Conservation (phyloP, 1,284 basidiomycete genomes). For the Rhizoctonia solani region DNA sequence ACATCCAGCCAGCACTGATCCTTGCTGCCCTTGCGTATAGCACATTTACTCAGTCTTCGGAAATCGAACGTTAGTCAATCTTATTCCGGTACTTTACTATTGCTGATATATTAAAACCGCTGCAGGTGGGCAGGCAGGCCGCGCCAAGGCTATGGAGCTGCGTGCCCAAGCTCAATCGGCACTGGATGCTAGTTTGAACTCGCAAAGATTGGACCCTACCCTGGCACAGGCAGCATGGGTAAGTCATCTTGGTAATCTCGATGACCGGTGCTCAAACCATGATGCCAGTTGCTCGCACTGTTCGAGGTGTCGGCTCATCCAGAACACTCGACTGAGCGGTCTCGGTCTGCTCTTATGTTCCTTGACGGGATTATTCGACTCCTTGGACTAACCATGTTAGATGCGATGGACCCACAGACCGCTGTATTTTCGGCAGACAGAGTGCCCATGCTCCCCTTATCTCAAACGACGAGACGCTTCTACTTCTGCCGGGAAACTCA, state of each 20-base stretch:
- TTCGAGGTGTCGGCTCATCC: conserved; percentile 75
- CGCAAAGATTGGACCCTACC: conserved; percentile 69
- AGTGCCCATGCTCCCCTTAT: conserved; percentile 51
- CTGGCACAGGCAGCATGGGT: conserved; percentile 77
- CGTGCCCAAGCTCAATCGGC: conserved; percentile 68
- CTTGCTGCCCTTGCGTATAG: conserved; percentile 67
- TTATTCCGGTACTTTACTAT: background rate
- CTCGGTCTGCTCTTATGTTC: conserved; percentile 59
- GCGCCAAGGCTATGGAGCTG: conserved; percentile 54
- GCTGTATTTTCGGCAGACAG: conserved; percentile 55
- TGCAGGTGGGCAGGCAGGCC: conserved; percentile 47
- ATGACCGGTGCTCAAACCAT: background rate
- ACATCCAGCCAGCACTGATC: conserved; percentile 68
- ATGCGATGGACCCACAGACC: conserved; percentile 58
- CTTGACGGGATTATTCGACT: conserved; percentile 69
- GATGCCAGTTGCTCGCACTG: conserved; percentile 61
- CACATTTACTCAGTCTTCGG: conserved; percentile 70
- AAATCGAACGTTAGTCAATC: conserved; percentile 48
- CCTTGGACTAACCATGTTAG: conserved; percentile 61
- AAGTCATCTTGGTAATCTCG: conserved; percentile 41
- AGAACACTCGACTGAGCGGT: conserved; percentile 56
- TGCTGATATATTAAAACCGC: background rate
- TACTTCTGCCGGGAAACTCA: conserved; percentile 44
- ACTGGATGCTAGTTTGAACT: conserved; percentile 70
- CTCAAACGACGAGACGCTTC: conserved; percentile 46